Base-by-base conservation (phyloP, 2,329 filamentous ascomycete genomes). In the Trichophyton schoenleinii region DNA sequence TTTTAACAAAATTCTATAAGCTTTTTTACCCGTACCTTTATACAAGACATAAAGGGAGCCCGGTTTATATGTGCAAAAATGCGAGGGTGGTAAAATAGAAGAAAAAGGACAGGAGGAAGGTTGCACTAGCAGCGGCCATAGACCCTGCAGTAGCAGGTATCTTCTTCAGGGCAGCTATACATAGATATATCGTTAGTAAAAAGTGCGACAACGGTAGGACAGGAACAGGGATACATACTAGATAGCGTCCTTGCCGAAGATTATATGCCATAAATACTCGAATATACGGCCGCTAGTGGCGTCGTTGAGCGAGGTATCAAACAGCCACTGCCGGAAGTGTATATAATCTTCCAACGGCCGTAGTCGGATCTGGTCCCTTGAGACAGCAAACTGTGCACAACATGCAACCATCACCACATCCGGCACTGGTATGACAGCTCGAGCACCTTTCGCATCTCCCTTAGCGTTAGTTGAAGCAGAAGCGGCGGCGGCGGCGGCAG, bases 201-300 rank as follows among this genome's bases (percentile, higher is more conserved):
- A 31, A 31, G 25, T 20, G 28, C 28, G n/a, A 22, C 15, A 2
- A 22, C 34, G 8, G n/a, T 31, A 42, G 44, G n/a, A 57, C 41
- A 28, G 20, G 48, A 15, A 28, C 8, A 22, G 36, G 18, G 13
- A 15, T 49, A 66, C 64, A 18, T 58, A 70, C 67, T 68, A 66
- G 8, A 71, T 67, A 55, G 69, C 62, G 15, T 67, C 65, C 64
- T 64, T 67, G n/a, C 69, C 69, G 59, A 71, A 78, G 70, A 75
- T 72, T 73, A 80, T 77, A 67, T 85, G 83, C 83, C 83, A 85
- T 18, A 81, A 71, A 66, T 83, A 85, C 67, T 85, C 82, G 64
- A 83, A 75, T 2, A 84, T 76, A 20, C 82, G 72, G 2, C 82
- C 82, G 48, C 77, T 81, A 38, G 80, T 68, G 18, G 75, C 74